A percentile compares a stretch with the other conserved stretches of the same genome.
These are phyloP conservation scores for Acanthamoeba sp. DNA, from an alignment of 208 protist species.

Conservation along the genomic window DNA sequence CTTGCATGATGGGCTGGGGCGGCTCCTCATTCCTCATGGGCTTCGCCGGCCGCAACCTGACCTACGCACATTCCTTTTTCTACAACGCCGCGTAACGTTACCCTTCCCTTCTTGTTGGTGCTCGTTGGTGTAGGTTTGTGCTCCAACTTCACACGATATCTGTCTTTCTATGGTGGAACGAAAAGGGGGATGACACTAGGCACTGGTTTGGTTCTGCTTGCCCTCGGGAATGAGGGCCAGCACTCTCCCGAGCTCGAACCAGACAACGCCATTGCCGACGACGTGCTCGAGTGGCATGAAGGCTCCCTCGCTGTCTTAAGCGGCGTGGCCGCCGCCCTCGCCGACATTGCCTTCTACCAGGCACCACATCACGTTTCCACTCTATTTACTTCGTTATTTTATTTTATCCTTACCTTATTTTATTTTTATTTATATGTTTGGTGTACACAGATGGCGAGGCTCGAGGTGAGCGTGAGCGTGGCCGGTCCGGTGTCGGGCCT, in stretches of 20 bases:
- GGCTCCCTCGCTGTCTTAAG: not conserved
- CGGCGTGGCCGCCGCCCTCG: slow-evolving; percentile 29
- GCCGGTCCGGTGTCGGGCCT: slow-evolving; percentile 17
- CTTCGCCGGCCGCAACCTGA: not conserved
- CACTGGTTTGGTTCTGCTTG: too few relatives aligned
- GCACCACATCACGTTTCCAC: not conserved
- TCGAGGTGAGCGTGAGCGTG: slow-evolving; percentile 55
- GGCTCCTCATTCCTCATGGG: slow-evolving; percentile 40
- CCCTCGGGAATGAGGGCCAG: too few relatives aligned
- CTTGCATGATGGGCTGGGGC: slow-evolving; percentile 52
- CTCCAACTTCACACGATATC: too few relatives aligned
- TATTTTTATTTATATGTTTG: not conserved
- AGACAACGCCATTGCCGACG: not conserved
- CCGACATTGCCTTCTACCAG: slow-evolving; percentile 46
- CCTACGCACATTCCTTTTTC: slow-evolving; percentile 54
- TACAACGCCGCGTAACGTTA: not conserved
- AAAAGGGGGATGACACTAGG: not conserved
- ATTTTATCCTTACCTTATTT: too few relatives aligned
- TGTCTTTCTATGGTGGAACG: not conserved
- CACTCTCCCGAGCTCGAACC: too few relatives aligned
- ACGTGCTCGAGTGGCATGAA: not conserved
- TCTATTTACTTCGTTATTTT: too few relatives aligned
- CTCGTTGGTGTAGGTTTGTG: not conserved
- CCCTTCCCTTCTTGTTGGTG: not conserved
- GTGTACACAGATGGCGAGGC: not conserved